Percentiles rank a stretch among this genome's conserved stretches.
These are phyloP conservation scores for Sugiyamaella marilandica DNA, from an alignment of 805 yeast species.

Conservation along the genomic window DNA sequence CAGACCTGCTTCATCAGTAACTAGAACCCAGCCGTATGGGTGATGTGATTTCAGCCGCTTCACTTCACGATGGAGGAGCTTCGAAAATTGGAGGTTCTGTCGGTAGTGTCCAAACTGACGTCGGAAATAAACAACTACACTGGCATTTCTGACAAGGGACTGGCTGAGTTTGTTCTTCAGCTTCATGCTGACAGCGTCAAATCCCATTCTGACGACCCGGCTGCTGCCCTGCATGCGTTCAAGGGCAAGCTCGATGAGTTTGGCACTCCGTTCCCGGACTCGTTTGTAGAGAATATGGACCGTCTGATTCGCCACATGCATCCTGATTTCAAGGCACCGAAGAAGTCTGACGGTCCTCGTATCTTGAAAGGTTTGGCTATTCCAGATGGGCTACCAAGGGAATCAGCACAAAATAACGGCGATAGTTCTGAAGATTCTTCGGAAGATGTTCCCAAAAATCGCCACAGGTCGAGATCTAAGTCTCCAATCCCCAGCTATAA, in stretches of 20 bases:
- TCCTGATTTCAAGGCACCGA: constrained; percentile 25
- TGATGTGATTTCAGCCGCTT: background rate
- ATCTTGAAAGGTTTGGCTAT: constrained; percentile 22
- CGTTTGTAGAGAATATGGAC: constrained; percentile 29
- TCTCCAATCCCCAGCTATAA: too few species aligned
- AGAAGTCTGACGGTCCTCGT: background rate
- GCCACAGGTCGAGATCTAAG: background rate
- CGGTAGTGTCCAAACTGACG: constrained; percentile 34
- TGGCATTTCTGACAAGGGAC: constrained; percentile 40
- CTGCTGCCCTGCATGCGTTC: constrained; percentile 34
- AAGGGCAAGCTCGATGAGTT: constrained; percentile 36
- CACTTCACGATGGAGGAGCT: constrained; percentile 28
- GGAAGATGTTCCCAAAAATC: background rate
- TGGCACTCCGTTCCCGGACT: constrained; percentile 40
- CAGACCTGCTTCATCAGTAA: too few species aligned
- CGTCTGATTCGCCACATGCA: constrained; percentile 30
- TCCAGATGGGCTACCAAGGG: constrained; percentile 15
- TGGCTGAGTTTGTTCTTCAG: constrained; percentile 45
- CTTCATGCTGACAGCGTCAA: constrained; percentile 28
- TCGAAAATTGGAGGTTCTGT: constrained; percentile 30
- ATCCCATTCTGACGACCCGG: constrained; percentile 6
- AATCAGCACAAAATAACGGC: background rate
- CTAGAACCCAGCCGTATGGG: background rate
- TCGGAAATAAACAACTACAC: constrained; percentile 30
- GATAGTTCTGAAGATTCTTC: background rate